A percentile compares a stretch with the other conserved stretches of the same genome.
phyloP scores from a whole-genome alignment of 805 yeast species.

The Vanderwaltozyma polyspora region DNA sequence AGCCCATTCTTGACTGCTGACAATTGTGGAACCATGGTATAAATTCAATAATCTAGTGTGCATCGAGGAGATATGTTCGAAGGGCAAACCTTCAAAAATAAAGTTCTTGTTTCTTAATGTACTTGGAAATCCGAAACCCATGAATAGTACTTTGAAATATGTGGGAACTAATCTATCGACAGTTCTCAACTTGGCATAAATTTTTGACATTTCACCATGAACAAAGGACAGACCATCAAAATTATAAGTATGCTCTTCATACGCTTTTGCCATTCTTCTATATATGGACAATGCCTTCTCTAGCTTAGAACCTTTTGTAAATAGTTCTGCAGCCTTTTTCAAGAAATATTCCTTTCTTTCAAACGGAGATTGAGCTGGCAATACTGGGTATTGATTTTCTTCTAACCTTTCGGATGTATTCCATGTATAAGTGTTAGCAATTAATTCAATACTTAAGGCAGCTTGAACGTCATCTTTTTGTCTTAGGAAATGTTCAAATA shows the following conservation, averaged over 20 bases:
- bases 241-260: slow-evolving; percentile 62
- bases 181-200: slow-evolving; percentile 56
- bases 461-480: slow-evolving; percentile 68
- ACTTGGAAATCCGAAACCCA: slow-evolving; percentile 77
- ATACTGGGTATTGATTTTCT: slow-evolving; percentile 48
- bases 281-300: slow-evolving; percentile 74
- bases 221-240: slow-evolving; percentile 63
- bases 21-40: slow-evolving; percentile 72
- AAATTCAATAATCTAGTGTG: slow-evolving; percentile 62
- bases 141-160: slow-evolving; percentile 65
- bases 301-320: slow-evolving; percentile 56
- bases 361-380: slow-evolving; percentile 74
- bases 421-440: slow-evolving; percentile 74
- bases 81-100: slow-evolving; percentile 77
- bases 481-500: slow-evolving; percentile 51
- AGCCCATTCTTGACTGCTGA: slow-evolving; percentile 48
- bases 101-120: slow-evolving; percentile 66
- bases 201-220: slow-evolving; percentile 52
- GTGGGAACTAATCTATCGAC: slow-evolving; percentile 67
- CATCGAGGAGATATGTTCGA: slow-evolving; percentile 77
- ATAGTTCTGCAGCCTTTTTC: slow-evolving; percentile 59
- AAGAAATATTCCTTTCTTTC: slow-evolving; percentile 66
- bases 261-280: slow-evolving; percentile 66
- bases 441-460: slow-evolving; percentile 64
- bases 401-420: slow-evolving; percentile 45